Evolutionary conservation across 2,329 filamentous ascomycete species (phyloP).

Genomic region (Colletotrichum sp.): DNA sequence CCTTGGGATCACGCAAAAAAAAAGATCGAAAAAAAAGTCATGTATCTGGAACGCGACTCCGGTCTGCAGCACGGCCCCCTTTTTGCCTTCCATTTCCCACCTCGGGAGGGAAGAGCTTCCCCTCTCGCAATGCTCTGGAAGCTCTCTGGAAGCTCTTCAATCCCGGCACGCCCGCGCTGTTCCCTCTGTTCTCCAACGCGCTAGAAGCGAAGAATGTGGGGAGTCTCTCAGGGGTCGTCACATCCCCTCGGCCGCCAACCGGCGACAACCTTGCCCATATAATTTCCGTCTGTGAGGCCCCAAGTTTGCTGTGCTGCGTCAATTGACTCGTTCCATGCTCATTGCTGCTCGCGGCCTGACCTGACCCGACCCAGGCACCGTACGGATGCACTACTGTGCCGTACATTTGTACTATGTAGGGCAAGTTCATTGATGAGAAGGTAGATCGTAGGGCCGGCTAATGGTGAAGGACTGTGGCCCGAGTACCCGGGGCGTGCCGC

Average conservation of each 20-base stretch:
- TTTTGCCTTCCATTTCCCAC: constrained; percentile 1
- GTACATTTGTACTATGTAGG: background rate
- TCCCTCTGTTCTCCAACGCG: background rate
- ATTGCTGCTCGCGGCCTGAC: background rate
- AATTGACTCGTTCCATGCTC: background rate
- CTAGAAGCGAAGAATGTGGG: constrained; percentile 10
- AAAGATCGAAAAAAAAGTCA: background rate
- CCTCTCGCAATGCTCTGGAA: constrained; percentile 9
- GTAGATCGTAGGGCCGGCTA: background rate
- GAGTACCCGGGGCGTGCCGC: background rate
- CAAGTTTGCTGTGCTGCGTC: background rate
- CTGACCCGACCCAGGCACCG: background rate
- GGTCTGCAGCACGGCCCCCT: background rate
- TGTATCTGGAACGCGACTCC: constrained; percentile 17
- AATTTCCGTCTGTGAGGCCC: background rate
- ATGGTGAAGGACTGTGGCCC: background rate
- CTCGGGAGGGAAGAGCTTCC: background rate
- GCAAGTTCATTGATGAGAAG: background rate
- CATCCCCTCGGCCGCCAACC: background rate
- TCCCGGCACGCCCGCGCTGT: background rate
- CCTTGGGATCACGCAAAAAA: background rate
- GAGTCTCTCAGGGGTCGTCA: background rate
- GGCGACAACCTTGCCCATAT: background rate
- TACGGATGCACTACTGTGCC: background rate
- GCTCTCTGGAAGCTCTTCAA: constrained; percentile 1